phyloP scores from a whole-genome alignment of 2,329 filamentous ascomycete species.

The Drechslera avenae region DNA sequence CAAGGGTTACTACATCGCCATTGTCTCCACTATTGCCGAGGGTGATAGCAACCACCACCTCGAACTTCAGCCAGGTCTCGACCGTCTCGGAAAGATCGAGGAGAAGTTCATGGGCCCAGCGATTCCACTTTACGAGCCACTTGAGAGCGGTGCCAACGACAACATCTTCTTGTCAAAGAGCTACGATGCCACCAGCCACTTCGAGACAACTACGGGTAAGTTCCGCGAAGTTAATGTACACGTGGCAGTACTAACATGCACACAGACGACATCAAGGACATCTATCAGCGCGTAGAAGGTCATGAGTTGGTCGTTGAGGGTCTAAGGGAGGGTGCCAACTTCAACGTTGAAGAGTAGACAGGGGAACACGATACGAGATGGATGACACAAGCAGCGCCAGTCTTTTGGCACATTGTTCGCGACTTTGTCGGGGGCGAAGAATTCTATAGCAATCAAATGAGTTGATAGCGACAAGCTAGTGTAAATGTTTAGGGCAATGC shows the following conservation, averaged over 20 bases:
- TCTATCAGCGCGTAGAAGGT: conserved; percentile 82
- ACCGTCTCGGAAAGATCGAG: conserved; percentile 89
- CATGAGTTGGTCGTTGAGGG: conserved; percentile 89
- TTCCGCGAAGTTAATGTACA: background rate
- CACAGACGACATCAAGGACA: conserved; percentile 89
- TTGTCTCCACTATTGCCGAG: conserved; percentile 97
- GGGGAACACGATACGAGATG: background rate
- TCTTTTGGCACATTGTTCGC: conserved; percentile 17
- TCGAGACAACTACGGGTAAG: conserved; percentile 80
- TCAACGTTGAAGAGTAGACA: conserved; percentile 64
- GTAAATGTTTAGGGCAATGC: background rate
- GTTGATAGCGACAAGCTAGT: conserved; percentile 6
- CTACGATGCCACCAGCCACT: conserved; percentile 97
- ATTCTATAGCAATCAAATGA: conserved; percentile 16
- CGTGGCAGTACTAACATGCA: conserved; percentile 28
- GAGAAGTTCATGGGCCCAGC: conserved; percentile 96
- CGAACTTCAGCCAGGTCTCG: conserved; percentile 89
- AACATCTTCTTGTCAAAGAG: conserved; percentile 98
- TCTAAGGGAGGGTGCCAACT: conserved; percentile 75
- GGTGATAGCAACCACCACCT: conserved; percentile 90
- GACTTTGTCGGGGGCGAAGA: conserved; percentile 1
- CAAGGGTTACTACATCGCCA: conserved; percentile 98
- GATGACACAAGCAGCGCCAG: conserved; percentile 14
- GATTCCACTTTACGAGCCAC: conserved; percentile 91
- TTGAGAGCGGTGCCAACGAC: conserved; percentile 80